A percentile compares a stretch with the other conserved stretches of the same genome.
phyloP scores from a whole-genome alignment of 208 protist species.

The Trypanosoma vivax region DNA sequence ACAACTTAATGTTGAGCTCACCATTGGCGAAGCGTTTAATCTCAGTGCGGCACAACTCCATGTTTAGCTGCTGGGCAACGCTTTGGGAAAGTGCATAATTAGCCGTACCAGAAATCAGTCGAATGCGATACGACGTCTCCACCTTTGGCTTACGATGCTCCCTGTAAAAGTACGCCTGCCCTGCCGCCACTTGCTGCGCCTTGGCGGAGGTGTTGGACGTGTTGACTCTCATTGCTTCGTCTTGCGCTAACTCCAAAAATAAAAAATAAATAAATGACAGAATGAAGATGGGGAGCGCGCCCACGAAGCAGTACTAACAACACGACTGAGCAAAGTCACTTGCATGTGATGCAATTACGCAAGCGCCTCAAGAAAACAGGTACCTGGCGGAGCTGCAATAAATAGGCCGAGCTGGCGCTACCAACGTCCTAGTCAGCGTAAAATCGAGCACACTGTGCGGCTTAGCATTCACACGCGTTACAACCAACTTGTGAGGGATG shows the following conservation, averaged over 20 bases:
- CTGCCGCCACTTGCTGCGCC: slow-evolving; percentile 56
- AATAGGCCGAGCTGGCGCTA: too few species aligned
- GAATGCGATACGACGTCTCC: slow-evolving; percentile 81
- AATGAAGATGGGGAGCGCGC: neutral
- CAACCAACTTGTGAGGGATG: too few species aligned
- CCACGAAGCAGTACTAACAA: too few species aligned
- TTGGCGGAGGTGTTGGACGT: slow-evolving; percentile 5
- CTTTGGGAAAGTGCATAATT: slow-evolving; percentile 77
- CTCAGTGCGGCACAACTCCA: slow-evolving; percentile 69
- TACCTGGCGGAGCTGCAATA: too few species aligned
- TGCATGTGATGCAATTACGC: too few species aligned
- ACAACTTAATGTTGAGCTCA: slow-evolving; percentile 89
- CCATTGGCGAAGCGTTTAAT: slow-evolving; percentile 89
- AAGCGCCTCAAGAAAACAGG: too few species aligned
- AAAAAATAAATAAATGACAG: slow-evolving; percentile 1
- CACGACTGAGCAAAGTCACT: too few species aligned
- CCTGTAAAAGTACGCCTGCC: slow-evolving; percentile 82
- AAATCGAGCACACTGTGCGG: too few species aligned
- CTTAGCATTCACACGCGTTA: too few species aligned
- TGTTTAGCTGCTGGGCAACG: slow-evolving; percentile 72
- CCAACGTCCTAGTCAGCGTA: too few species aligned
- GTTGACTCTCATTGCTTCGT: slow-evolving; percentile 3
- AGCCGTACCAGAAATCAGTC: slow-evolving; percentile 80
- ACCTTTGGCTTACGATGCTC: slow-evolving; percentile 64
- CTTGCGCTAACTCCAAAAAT: neutral